These are phyloP conservation scores for Candida corydali DNA, from an alignment of 805 yeast genomes.

Conservation along the genomic window DNA sequence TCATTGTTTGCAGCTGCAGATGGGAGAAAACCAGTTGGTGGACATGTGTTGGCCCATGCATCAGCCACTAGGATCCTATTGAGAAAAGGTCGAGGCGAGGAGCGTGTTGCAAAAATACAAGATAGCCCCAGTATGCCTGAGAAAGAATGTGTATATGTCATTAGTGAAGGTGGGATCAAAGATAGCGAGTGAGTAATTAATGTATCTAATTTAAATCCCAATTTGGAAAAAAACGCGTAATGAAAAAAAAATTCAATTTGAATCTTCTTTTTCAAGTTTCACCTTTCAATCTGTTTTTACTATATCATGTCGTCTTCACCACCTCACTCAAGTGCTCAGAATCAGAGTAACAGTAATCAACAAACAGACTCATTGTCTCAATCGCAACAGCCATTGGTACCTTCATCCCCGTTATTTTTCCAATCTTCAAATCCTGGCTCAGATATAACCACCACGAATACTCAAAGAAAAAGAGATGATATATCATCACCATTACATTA, in stretches of 20 bases:
- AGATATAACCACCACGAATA: slow-evolving; percentile 15
- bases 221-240: slow-evolving; percentile 26
- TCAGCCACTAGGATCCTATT: slow-evolving; percentile 14
- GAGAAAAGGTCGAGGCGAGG: slow-evolving; percentile 15
- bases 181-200: slow-evolving; percentile 12
- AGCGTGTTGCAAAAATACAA: slow-evolving; percentile 14
- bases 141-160: slow-evolving; percentile 14
- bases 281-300: too few species aligned
- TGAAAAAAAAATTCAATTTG: slow-evolving; percentile 6
- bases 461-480: slow-evolving; percentile 19
- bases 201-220: slow-evolving; percentile 15
- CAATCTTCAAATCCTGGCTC: slow-evolving; percentile 44
- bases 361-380: slow-evolving; percentile 29
- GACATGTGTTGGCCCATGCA: slow-evolving; percentile 15
- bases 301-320: slow-evolving; percentile 34
- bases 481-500: slow-evolving; percentile 51
- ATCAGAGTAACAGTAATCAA: background rate
- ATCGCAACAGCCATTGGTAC: slow-evolving; percentile 38
- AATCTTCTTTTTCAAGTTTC: background rate
- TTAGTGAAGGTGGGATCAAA: slow-evolving; percentile 14
- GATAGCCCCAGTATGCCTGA: slow-evolving; percentile 16
- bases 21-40: slow-evolving; percentile 16
- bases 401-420: slow-evolving; percentile 56
- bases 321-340: slow-evolving; percentile 11
- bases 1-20: slow-evolving; percentile 15